phyloP scores from a whole-genome alignment of 352 stramenopile species.

The Peronospora belbahrii region DNA sequence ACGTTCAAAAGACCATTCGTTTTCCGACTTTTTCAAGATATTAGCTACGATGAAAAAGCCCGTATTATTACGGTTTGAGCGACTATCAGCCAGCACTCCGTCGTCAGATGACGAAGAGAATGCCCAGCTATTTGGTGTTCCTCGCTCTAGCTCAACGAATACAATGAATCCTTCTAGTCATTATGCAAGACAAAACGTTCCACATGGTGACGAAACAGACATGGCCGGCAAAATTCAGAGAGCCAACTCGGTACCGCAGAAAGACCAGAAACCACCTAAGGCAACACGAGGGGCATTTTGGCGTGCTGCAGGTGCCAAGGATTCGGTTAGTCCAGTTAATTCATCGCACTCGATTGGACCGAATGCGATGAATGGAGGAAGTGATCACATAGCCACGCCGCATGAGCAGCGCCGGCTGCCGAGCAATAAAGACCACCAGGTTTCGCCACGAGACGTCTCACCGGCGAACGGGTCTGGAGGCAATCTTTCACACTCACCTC shows the following conservation, averaged over 20 bases:
- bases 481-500: conserved; percentile 10
- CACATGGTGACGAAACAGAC: conserved; percentile 14
- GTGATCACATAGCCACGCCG: conserved; percentile 9
- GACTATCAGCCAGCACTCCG: conserved; percentile 35
- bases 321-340: conserved; percentile 18
- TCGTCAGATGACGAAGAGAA: conserved; percentile 42
- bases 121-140: conserved; percentile 32
- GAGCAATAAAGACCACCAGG: conserved; percentile 24
- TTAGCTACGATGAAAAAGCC: conserved; percentile 87
- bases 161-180: conserved; percentile 25
- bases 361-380: conserved; percentile 4
- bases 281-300: conserved; percentile 51
- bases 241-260: conserved; percentile 51
- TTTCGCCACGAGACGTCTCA: conserved; percentile 32
- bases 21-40: conserved; percentile 87
- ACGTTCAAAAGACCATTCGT: conserved; percentile 80
- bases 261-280: conserved; percentile 38
- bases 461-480: background rate
- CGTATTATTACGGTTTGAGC: conserved; percentile 77
- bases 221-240: conserved; percentile 33
- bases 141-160: conserved; percentile 40
- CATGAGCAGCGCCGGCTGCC: conserved; percentile 13
- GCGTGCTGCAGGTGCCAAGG: conserved; percentile 35
- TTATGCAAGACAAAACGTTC: conserved; percentile 23
- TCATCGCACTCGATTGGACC: conserved; percentile 6